These are phyloP conservation scores for Toxoplasma gondii DNA, from an alignment of 169 alveolate genomes.

Conservation along the genomic window DNA sequence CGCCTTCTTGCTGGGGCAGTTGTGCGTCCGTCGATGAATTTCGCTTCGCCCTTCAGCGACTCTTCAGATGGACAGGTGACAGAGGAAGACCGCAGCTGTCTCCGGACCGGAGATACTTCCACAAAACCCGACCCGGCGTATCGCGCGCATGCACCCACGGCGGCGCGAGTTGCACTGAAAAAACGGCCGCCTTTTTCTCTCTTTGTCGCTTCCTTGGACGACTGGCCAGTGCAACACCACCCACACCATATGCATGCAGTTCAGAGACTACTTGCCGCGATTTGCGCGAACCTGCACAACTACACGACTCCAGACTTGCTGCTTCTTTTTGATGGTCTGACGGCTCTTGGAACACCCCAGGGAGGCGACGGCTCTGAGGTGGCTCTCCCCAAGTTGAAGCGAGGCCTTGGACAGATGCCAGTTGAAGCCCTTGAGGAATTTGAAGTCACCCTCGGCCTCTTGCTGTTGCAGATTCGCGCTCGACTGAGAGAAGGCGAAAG, in stretches of 20 bases:
- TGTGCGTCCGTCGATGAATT: neutral
- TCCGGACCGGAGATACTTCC: neutral
- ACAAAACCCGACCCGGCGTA: neutral
- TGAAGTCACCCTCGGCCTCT: neutral
- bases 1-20: neutral
- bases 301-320: neutral
- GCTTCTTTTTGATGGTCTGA: constrained; percentile 4
- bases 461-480: neutral
- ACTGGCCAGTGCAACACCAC: neutral
- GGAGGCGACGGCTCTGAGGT: neutral
- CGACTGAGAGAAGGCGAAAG: neutral
- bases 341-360: neutral
- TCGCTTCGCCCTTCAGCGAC: neutral
- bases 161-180: neutral
- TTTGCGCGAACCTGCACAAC: constrained; percentile 13
- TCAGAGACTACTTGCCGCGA: neutral
- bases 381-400: neutral
- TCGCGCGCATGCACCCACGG: neutral
- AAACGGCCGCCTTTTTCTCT: neutral
- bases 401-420: neutral
- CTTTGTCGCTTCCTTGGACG: constrained; percentile 26
- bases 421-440: constrained; percentile 23
- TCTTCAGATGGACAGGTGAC: neutral
- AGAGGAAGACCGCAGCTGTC: neutral
- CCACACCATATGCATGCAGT: neutral